phyloP scores from a whole-genome alignment of 164 flowering plant genomes.

The Liquidambar formosana region DNA sequence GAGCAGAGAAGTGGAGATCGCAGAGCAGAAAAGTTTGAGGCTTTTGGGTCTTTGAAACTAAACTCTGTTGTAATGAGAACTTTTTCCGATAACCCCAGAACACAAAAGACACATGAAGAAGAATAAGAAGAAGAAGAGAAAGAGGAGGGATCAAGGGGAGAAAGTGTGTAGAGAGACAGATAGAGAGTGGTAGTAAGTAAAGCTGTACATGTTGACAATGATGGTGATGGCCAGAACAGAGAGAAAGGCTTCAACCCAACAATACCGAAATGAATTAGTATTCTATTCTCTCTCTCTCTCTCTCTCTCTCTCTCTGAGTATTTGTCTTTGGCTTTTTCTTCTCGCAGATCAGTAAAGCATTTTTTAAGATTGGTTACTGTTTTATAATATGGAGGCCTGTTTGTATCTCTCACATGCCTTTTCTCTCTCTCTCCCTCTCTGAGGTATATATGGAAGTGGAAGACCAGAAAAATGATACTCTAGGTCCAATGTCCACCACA shows the following conservation, averaged over 20 bases:
- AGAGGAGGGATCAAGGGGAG: constrained; percentile 6
- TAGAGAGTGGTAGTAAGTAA: constrained; percentile 15
- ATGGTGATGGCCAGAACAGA: constrained; percentile 35
- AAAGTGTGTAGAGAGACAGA: background rate
- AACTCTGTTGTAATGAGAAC: background rate
- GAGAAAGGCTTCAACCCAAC: constrained; percentile 22
- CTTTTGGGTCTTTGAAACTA: background rate
- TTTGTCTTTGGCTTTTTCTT: constrained; percentile 26
- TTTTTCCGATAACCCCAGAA: constrained; percentile 19
- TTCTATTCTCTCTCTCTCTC: constrained; percentile 3
- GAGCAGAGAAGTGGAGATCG: constrained; percentile 14
- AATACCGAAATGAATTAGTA: constrained; percentile 21
- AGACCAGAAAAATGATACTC: background rate
- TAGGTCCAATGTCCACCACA: background rate
- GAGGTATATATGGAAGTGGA: background rate
- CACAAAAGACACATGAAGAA: constrained; percentile 1
- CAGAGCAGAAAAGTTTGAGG: constrained; percentile 4
- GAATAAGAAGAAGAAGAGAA: constrained; percentile 2
- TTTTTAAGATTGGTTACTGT: background rate
- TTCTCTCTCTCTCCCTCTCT: constrained; percentile 4
- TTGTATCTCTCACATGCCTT: background rate
- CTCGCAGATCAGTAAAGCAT: background rate
- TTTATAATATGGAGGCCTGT: background rate
- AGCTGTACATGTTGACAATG: constrained; percentile 30
- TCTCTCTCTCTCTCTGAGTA: constrained; percentile 2